A percentile compares a stretch with the other conserved stretches of the same genome.
phyloP scores from a whole-genome alignment of 2,329 filamentous ascomycete genomes.

The Aspergillus tubingensis region DNA sequence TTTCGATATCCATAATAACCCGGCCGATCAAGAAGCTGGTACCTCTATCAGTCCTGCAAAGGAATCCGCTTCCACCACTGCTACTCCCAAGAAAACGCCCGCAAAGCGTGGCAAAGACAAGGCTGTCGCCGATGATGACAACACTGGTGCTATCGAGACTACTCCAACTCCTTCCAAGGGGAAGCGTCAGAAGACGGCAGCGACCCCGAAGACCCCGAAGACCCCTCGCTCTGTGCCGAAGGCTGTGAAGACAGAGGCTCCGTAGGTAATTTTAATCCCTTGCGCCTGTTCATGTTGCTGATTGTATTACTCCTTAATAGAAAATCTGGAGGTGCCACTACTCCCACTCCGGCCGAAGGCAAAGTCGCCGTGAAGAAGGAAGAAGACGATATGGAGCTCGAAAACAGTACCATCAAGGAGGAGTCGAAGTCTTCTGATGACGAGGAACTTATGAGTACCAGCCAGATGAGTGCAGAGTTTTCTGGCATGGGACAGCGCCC shows the following conservation, averaged over 20 bases:
- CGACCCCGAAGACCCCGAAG: conserved; percentile 27
- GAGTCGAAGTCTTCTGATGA: neutral
- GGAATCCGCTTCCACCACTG: conserved; percentile 1
- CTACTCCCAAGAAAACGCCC: conserved; percentile 21
- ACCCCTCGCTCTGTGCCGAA: conserved; percentile 9
- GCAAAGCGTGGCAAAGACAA: conserved; percentile 26
- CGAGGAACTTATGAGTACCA: conserved; percentile 8
- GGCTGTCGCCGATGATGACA: conserved; percentile 7
- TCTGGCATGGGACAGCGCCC: conserved; percentile 7
- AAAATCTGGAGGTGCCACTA: neutral
- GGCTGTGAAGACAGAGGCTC: neutral
- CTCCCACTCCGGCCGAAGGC: neutral
- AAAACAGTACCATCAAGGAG: neutral
- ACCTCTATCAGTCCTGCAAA: neutral
- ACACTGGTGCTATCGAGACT: conserved; percentile 8
- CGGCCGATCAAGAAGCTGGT: neutral
- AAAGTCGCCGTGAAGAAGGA: neutral
- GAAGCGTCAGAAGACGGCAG: conserved; percentile 26
- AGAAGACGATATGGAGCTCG: neutral
- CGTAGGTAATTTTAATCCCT: neutral
- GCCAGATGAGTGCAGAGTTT: conserved; percentile 19
- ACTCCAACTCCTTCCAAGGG: conserved; percentile 14
- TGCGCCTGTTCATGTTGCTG: neutral
- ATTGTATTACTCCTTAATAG: neutral
- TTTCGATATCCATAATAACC: conserved; percentile 3